Percentiles rank a stretch among this genome's conserved stretches.
Conservation (phyloP, 2,329 filamentous ascomycete species). For the Emmonsiellopsis sp. region DNA sequence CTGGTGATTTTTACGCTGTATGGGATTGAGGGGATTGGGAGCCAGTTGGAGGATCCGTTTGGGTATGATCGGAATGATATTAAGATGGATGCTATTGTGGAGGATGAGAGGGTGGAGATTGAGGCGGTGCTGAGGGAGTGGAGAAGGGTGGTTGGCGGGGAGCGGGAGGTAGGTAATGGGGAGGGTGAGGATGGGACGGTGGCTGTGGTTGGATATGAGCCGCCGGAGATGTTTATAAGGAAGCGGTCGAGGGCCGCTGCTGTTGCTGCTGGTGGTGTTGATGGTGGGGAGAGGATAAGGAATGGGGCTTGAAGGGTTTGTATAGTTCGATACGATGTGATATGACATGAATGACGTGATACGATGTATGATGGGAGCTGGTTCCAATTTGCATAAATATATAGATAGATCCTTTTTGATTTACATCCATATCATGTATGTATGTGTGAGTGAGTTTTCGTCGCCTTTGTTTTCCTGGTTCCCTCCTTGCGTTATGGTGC, state of each 20-base stretch:
- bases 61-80: constrained; percentile 58
- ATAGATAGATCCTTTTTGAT: no score
- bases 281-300: constrained; percentile 5
- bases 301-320: not conserved
- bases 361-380: no score
- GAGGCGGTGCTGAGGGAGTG: constrained; percentile 51
- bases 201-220: constrained; percentile 11
- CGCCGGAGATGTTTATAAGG: constrained; percentile 24
- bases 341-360: no score
- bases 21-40: constrained; percentile 54
- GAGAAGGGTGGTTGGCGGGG: constrained; percentile 27
- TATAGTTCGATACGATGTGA: no score
- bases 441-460: no score
- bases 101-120: constrained; percentile 50
- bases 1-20: constrained; percentile 56
- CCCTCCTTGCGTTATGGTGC: no score
- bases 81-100: constrained; percentile 57
- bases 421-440: no score
- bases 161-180: constrained; percentile 3
- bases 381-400: no score
- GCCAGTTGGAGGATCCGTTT: constrained; percentile 57
- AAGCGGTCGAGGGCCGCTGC: constrained; percentile 3
- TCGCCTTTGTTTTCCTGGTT: no score
- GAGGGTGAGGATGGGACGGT: not conserved
- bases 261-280: no score